Evolutionary conservation across 768 basidiomycete genomes (phyloP), one percentile per base, ranked within the genome.

Genomic region (Trametes gibbosa): DNA sequence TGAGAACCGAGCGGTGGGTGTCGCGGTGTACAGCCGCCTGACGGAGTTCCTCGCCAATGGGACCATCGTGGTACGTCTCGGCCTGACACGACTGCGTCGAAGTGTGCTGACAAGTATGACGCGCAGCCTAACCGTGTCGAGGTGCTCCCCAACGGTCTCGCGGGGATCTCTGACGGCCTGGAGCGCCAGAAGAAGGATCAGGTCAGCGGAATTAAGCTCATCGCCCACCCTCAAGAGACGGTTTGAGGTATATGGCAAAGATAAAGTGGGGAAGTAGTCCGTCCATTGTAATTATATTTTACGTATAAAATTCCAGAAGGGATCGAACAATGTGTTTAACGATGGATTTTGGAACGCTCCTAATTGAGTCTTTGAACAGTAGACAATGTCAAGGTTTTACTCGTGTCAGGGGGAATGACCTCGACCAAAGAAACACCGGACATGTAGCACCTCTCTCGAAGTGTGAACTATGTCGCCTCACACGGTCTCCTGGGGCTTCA

Each of bases 121-220:
- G 10, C 29, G 10, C 54, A 69, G 64, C 65, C 68, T 25, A 68
- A 66, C 41, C 42, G 40, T n/a, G 63, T 69, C 3, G 61, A 69
- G 43, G 41, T 69, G 17, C 50, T 69, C 8, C 65, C 68, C 2
- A 50, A 57, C 10, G 69, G 68, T 6, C 54, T 70, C 10, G 37
- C 56, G 5, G 66, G 66, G 6, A 65, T 70, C 17, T 46, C 43
- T 45, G 60, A 48, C 5, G 69, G 69, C 1, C 43, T 71, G 5
- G 50, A 67, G 49, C 50, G 63, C 29, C 27, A 68, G 50, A 56
- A 62, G 49, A 37, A 50, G 23, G 41, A 64, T 29, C 21, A 62
- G 34, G 68, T 71, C 47, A 70, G 70, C 48, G 69, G 61, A 8
- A 35, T 43, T 24, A 72, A 72, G 54, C 64, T 72, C 4, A 53